These are phyloP conservation scores for Apophysomyces elegans DNA, from an alignment of 371 early-diverging fungal genomes.

Conservation along the genomic window DNA sequence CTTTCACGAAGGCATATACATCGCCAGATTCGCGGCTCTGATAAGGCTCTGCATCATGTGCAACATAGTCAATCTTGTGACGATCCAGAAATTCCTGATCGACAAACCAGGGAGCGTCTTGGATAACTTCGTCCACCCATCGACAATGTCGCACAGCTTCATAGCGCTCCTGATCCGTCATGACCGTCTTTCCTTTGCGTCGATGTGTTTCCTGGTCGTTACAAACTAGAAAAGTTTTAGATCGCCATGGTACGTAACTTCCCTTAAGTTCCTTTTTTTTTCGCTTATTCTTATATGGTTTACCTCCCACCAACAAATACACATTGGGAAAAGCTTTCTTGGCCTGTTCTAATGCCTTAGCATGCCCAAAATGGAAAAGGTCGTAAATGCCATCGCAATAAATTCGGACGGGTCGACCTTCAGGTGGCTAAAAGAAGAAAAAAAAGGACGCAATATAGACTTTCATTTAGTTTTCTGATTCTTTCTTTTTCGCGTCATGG, in stretches of 20 bases:
- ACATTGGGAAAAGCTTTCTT: slow-evolving; percentile 91
- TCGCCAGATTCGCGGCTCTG: slow-evolving; percentile 80
- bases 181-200: slow-evolving; percentile 93
- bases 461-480: not conserved
- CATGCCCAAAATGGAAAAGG: slow-evolving; percentile 96
- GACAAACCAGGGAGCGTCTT: slow-evolving; percentile 91
- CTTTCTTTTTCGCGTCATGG: not conserved
- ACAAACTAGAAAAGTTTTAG: slow-evolving; percentile 60
- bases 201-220: slow-evolving; percentile 83
- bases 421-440: slow-evolving; percentile 56
- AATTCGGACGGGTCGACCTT: slow-evolving; percentile 79
- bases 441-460: no score
- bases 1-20: slow-evolving; percentile 95
- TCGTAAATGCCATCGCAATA: slow-evolving; percentile 97
- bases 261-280: slow-evolving; percentile 23
- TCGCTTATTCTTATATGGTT: no score
- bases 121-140: slow-evolving; percentile 96
- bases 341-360: slow-evolving; percentile 91
- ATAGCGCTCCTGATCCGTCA: slow-evolving; percentile 87
- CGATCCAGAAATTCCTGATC: slow-evolving; percentile 86
- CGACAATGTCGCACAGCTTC: slow-evolving; percentile 93
- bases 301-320: slow-evolving; percentile 88
- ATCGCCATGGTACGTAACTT: not conserved
- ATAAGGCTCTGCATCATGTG: slow-evolving; percentile 97
- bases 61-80: slow-evolving; percentile 96